Conservation (phyloP, 805 yeast species). For the Ogataea trehalophila region DNA sequence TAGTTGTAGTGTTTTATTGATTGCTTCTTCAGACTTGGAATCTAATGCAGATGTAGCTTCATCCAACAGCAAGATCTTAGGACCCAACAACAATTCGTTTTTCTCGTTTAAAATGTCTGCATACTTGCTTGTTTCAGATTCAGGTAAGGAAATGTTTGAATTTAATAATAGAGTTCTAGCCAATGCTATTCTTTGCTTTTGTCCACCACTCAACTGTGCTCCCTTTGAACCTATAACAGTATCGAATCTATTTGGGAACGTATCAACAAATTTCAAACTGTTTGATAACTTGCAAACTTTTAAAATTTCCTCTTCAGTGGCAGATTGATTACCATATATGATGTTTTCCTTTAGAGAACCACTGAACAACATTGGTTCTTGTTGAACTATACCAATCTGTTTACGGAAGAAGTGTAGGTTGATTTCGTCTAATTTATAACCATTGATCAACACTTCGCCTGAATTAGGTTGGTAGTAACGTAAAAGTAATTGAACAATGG, state of each 20-base stretch:
- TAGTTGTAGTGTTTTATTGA: conserved; percentile 62
- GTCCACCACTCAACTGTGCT: conserved; percentile 90
- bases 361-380: conserved; percentile 84
- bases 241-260: conserved; percentile 77
- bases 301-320: conserved; percentile 53
- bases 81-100: conserved; percentile 37
- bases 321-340: conserved; percentile 63
- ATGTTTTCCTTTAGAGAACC: conserved; percentile 84
- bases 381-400: conserved; percentile 85
- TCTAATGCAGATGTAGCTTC: conserved; percentile 96
- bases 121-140: conserved; percentile 3
- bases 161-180: conserved; percentile 76
- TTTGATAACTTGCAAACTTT: conserved; percentile 69
- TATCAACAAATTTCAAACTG: conserved; percentile 59
- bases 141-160: conserved; percentile 13
- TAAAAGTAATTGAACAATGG: conserved; percentile 71
- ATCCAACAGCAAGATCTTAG: conserved; percentile 77
- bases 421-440: conserved; percentile 54
- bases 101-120: conserved; percentile 18
- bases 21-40: conserved; percentile 80
- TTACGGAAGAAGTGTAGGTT: conserved; percentile 70
- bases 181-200: conserved; percentile 86
- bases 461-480: conserved; percentile 75
- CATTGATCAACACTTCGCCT: conserved; percentile 65
- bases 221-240: conserved; percentile 86